Percentiles rank a stretch among this genome's conserved stretches.
phyloP scores from a whole-genome alignment of 805 yeast genomes.

The Lachancea fermentati region DNA sequence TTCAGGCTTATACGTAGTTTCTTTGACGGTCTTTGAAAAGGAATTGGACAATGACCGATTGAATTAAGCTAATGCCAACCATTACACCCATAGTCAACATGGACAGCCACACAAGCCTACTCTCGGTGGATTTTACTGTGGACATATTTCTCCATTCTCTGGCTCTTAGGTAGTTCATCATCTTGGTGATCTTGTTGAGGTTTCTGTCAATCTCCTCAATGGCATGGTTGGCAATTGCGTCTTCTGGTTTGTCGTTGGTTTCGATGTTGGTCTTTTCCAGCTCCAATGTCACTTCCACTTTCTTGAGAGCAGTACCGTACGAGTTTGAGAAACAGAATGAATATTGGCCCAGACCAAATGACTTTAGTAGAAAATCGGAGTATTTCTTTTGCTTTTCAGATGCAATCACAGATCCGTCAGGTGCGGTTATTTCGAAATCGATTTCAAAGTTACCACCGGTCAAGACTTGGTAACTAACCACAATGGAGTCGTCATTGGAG shows the following conservation, averaged over 20 bases:
- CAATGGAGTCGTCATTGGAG: conserved; percentile 36
- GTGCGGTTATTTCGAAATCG: conserved; percentile 55
- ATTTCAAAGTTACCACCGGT: conserved; percentile 66
- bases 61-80: conserved; percentile 71
- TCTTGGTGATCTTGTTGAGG: conserved; percentile 50
- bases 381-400: conserved; percentile 54
- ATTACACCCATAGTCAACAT: conserved; percentile 63
- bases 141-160: conserved; percentile 97
- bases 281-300: conserved; percentile 56
- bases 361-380: conserved; percentile 55
- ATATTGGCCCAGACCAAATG: conserved; percentile 55
- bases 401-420: conserved; percentile 44
- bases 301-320: conserved; percentile 58
- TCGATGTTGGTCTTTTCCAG: conserved; percentile 41
- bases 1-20: conserved; percentile 34
- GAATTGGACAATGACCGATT: conserved; percentile 76
- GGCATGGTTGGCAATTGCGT: conserved; percentile 48
- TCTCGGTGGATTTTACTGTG: conserved; percentile 74
- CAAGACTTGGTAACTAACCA: conserved; percentile 46
- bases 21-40: conserved; percentile 55
- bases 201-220: conserved; percentile 54
- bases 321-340: conserved; percentile 61
- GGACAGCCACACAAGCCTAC: conserved; percentile 73
- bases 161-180: conserved; percentile 83
- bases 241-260: conserved; percentile 43